Base-by-base conservation (phyloP, 2,329 filamentous ascomycete genomes). In the Rhexocercosporidium sp. region DNA sequence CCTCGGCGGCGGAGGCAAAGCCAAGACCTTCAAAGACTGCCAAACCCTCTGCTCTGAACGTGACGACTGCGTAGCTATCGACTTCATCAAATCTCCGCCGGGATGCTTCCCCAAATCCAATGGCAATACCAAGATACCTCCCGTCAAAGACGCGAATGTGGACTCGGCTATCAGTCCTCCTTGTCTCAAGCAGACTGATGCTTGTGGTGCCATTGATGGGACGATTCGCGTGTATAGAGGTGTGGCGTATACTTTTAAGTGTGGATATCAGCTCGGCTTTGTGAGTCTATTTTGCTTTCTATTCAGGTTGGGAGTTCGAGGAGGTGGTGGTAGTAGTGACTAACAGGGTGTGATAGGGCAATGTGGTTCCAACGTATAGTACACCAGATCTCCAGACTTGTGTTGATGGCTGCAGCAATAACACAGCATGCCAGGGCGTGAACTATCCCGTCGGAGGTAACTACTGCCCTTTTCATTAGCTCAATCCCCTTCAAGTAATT, bases 311-410 rank as follows among this genome's bases (percentile, higher is more conserved):
- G n/a, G n/a, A n/a, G n/a, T 27, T 27, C 12, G 20, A 47, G 44
- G 44, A 47, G 16, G 44, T 18, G 20, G 20, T 18, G 2, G 44
- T 18, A 14, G 20, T 18, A 3, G 44, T 18, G 44, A 47, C 16
- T 18, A 14, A 47, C 44, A 6, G 2, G 22, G 11, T 31, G 8
- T 1, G 9, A 20, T 54, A 54, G 49, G 54, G 54, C 3, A 59
- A 59, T 31, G 54, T 59, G n/a, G 37, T 37, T 25, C 54, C 37
- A 11, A 59, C 54, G 3, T 59, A 37, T 20, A 37, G 8, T 16
- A 59, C 54, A n/a, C 54, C 54, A n/a, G 54, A 59, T 39, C 37
- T 59, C 6, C 54, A 59, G 37, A 59, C 54, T 41, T 59, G 54
- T 20, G 29, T 59, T 29, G 29, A 37, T 12, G 31, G 54, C 16